These are phyloP conservation scores for Ilyonectria mors-panacis DNA, from an alignment of 2,329 filamentous ascomycete genomes.

Conservation along the genomic window DNA sequence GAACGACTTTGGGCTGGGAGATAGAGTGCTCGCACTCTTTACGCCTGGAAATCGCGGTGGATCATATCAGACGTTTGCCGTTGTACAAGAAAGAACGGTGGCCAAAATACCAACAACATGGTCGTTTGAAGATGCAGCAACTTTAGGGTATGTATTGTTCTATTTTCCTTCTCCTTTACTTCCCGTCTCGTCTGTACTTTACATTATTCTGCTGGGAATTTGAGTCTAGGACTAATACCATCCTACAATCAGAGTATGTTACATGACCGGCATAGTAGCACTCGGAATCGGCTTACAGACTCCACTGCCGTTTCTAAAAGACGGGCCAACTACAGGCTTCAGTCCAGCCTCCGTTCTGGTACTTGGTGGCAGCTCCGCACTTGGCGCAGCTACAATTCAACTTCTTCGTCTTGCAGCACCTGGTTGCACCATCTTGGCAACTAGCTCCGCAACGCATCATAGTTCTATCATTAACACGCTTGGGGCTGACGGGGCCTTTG, in stretches of 20 bases:
- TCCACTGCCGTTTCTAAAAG: constrained; percentile 4
- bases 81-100: background rate
- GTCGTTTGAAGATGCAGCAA: constrained; percentile 11
- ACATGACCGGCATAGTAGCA: constrained; percentile 2
- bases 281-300: constrained; percentile 3
- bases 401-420: constrained; percentile 9
- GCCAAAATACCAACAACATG: constrained; percentile 9
- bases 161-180: background rate
- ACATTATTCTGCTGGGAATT: too few relatives aligned
- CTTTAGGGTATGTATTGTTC: background rate
- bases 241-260: background rate
- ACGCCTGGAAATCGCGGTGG: background rate
- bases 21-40: constrained; percentile 9
- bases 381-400: constrained; percentile 15
- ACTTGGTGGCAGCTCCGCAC: constrained; percentile 9
- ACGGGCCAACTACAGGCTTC: constrained; percentile 1
- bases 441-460: constrained; percentile 13
- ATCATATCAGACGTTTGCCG: constrained; percentile 6
- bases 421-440: constrained; percentile 1
- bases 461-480: background rate
- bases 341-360: background rate
- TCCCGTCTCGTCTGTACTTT: background rate
- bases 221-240: background rate
- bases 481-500: background rate
- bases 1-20: background rate